These are phyloP conservation scores for Aureobasidium sp. DNA, from an alignment of 2,329 filamentous ascomycete genomes.

Conservation along the genomic window DNA sequence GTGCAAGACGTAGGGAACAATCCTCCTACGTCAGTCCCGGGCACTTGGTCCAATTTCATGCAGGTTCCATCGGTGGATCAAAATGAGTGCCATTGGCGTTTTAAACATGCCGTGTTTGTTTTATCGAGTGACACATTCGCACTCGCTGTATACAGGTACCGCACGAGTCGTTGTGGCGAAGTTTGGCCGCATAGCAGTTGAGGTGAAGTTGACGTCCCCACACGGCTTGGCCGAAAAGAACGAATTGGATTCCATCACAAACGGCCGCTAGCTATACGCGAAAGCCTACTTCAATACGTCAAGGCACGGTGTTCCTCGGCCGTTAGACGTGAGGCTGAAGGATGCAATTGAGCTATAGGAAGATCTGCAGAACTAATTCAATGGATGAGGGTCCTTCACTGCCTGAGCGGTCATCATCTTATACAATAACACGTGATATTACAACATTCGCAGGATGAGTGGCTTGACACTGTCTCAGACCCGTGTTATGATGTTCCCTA, in stretches of 20 bases:
- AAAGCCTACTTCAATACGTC: no score
- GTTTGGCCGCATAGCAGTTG: neutral
- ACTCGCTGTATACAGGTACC: neutral
- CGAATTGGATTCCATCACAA: neutral
- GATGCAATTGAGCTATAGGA: no score
- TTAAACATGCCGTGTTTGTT: neutral
- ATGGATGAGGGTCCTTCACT: no score
- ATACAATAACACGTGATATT: no score
- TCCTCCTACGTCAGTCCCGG: slow-evolving; percentile 9
- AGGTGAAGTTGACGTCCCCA: neutral
- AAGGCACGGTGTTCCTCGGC: no score
- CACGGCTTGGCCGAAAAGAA: neutral
- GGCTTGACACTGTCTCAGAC: no score
- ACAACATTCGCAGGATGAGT: no score
- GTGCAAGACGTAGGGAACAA: no score
- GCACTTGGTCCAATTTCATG: neutral
- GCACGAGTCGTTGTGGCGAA: neutral
- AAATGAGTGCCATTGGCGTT: neutral
- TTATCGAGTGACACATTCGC: neutral
- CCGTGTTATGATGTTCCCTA: no score
- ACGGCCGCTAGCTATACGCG: slow-evolving; percentile 2
- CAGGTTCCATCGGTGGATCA: neutral
- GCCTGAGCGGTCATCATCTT: no score
- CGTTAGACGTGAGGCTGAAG: no score
- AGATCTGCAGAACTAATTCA: no score